A percentile compares a stretch with the other conserved stretches of the same genome.
These are phyloP conservation scores for Mycena kentingensis DNA, from an alignment of 768 basidiomycete species.

Conservation along the genomic window DNA sequence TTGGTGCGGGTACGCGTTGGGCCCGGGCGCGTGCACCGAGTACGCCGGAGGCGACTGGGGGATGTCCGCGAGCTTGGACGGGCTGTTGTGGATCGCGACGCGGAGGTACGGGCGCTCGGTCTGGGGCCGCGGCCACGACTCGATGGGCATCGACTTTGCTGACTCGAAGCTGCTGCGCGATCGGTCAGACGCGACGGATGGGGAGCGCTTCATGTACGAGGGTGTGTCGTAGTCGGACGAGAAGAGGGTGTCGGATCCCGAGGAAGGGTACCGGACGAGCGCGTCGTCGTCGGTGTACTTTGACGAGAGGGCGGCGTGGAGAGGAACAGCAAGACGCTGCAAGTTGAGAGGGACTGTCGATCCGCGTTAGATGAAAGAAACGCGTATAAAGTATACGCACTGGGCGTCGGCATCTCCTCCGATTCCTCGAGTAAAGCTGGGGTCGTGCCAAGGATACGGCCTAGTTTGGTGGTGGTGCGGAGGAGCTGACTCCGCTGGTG, in stretches of 20 bases:
- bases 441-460: slow-evolving; percentile 57
- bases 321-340: slow-evolving; percentile 20
- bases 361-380: neutral
- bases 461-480: slow-evolving; percentile 61
- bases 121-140: slow-evolving; percentile 22
- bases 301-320: slow-evolving; percentile 19
- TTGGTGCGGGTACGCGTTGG: slow-evolving; percentile 13
- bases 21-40: neutral
- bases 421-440: slow-evolving; percentile 55
- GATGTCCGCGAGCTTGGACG: slow-evolving; percentile 19
- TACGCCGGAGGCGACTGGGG: slow-evolving; percentile 19
- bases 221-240: slow-evolving; percentile 11
- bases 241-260: slow-evolving; percentile 14
- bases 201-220: slow-evolving; percentile 10
- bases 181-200: slow-evolving; percentile 8
- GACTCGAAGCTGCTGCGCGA: slow-evolving; percentile 6
- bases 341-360: slow-evolving; percentile 21
- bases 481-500: slow-evolving; percentile 57
- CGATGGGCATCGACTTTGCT: slow-evolving; percentile 7
- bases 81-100: slow-evolving; percentile 1
- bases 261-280: slow-evolving; percentile 15
- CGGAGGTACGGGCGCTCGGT: slow-evolving; percentile 18
- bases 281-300: slow-evolving; percentile 17
- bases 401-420: slow-evolving; percentile 15
- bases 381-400: slow-evolving; percentile 1